phyloP scores from a whole-genome alignment of 768 basidiomycete genomes.

The Xerocomellus dryophilus region DNA sequence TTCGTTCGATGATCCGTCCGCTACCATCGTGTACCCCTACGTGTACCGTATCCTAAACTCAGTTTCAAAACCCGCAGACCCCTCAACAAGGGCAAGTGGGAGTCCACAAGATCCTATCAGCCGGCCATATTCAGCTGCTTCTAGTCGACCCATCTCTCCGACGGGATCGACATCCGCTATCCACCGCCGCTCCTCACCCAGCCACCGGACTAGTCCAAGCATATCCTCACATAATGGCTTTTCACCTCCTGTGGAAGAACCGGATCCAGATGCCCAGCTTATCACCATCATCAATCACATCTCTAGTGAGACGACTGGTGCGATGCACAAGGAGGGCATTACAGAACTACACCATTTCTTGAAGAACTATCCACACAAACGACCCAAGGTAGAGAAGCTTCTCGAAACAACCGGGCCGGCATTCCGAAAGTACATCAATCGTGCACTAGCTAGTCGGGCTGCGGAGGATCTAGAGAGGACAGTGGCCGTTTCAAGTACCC shows the following conservation, averaged over 20 bases:
- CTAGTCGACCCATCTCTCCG: constrained; percentile 71
- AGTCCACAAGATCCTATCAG: constrained; percentile 37
- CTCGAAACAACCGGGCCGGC: constrained; percentile 85
- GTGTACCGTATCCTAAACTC: constrained; percentile 90
- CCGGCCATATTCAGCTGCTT: constrained; percentile 54
- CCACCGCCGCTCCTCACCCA: constrained; percentile 54
- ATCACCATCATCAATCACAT: constrained; percentile 82
- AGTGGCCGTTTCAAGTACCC: constrained; percentile 76
- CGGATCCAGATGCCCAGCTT: constrained; percentile 83
- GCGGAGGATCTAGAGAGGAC: constrained; percentile 81
- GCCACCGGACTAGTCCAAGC: constrained; percentile 67
- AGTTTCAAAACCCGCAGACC: constrained; percentile 42
- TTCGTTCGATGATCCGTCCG: constrained; percentile 94
- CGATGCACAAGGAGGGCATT: constrained; percentile 90
- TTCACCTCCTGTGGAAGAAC: constrained; percentile 65
- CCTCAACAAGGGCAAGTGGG: constrained; percentile 21
- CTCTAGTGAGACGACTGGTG: constrained; percentile 84
- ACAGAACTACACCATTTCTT: constrained; percentile 92
- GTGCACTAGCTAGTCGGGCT: constrained; percentile 84
- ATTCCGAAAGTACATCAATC: constrained; percentile 88
- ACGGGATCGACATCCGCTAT: constrained; percentile 57
- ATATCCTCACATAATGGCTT: constrained; percentile 57
- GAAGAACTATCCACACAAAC: constrained; percentile 85
- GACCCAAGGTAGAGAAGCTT: constrained; percentile 79
- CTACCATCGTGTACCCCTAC: constrained; percentile 95